Evolutionary conservation across 768 basidiomycete species (phyloP), one percentile per base, ranked within the genome.

Genomic region (Serpula lacrymans): DNA sequence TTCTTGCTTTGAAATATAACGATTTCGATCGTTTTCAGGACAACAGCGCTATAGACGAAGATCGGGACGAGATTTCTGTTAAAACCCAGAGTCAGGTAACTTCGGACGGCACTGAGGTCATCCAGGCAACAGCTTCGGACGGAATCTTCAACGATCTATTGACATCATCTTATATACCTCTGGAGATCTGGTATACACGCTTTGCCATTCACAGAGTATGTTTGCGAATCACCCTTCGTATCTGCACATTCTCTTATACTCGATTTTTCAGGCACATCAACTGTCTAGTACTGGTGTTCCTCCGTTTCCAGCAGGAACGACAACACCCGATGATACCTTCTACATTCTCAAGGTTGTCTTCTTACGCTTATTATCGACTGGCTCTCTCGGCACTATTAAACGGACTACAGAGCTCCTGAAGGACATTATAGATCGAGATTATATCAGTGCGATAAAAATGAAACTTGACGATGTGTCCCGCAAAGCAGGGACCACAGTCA

Each of bases 271-370:
- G 93, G 95, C 95, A 2, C 92, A 95, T 54, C 80, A 83, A 18
- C 70, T 96, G 30, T 89, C 95, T 18, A 79, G 70, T 11, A 72
- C 79, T 2, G 92, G 97, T 54, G 56, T 72, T 6, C 73, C 82
- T 2, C 75, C 84, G 42, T 65, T 52, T 28, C 89, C 76, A 37
- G 68, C 74, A 9, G 77, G 71, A 2, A 88, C 85, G 0, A 91
- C 88, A 0, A 81, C 80, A 0, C 89, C 90, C 0, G 96, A 99
- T 59, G 96, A 98, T 51, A 87, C 85, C 2, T 99, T 98, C 66
- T 99, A 96, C 64, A 84, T 99, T 42, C 70, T 98, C 44, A 97
- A 96, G 61, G 72, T 81, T 6, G 83, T 94, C 3, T 70, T 93
- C 4, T 70, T 78, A 14, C 78, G 96, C 9, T 64, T 92, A 23